Evolutionary conservation across 2,329 filamentous ascomycete genomes (phyloP), one percentile per base, ranked within the genome.

Genomic region (Venturia oleaginea): DNA sequence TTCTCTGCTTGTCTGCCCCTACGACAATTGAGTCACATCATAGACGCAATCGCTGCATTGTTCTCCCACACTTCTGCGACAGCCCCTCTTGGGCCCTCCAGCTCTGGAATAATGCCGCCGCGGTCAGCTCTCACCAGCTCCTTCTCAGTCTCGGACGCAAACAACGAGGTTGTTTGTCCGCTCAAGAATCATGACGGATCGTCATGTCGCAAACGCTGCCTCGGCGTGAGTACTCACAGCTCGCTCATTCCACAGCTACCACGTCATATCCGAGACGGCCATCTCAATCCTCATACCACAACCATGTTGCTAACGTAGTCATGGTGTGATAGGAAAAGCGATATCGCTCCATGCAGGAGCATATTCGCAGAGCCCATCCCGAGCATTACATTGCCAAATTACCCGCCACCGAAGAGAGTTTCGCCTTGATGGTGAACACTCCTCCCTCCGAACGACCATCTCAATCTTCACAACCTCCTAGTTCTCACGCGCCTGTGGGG

Each of bases 291-390:
- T 5, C n/a, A 22, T 42, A 8, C n/a, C 59, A 2, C 17, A 38
- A n/a, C 15, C 37, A 27, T 24, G 6, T 60, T 61, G 37, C 59
- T 46, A 27, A 43, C 11, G 15, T 32, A 34, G 51, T 57, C 51
- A 32, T n/a, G 59, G 11, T 27, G 32, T 51, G 27, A 69, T 78
- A 95, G 91, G 91, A 95, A 81, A 96, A 96, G 79, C 86, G 91
- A 70, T 99, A 92, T 80, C 92, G 94, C 76, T 97, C 93, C 68
- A 97, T 99, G 91, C 94, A 97, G 79, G 94, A 99, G 84, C 94
- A 99, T 75, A 97, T 99, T 73, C 91, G 94, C 72, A 88, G 94
- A 76, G 93, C 94, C 70, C 94, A 99, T 76, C 93, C 93, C 67
- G 92, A 96, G 76, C 89, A 97, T 76, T 97, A 97, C 79, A 96